These are phyloP conservation scores for Conticribra guillardii DNA, from an alignment of 108 stramenopile species.

Conservation along the genomic window DNA sequence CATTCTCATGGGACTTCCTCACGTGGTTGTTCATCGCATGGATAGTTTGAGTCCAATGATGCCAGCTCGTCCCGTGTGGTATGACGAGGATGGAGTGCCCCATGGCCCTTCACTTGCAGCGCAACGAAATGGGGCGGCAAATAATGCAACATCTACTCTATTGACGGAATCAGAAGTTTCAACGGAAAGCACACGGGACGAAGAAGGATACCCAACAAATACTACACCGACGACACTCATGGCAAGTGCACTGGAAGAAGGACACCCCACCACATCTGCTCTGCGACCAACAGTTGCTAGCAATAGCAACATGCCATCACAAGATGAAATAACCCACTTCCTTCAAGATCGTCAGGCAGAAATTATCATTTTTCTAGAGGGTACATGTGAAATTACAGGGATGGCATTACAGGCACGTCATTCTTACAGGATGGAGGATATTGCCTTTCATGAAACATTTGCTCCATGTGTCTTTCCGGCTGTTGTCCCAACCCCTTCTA, in stretches of 20 bases:
- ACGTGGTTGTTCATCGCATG: slow-evolving; percentile 92
- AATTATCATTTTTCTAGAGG: slow-evolving; percentile 95
- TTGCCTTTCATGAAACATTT: slow-evolving; percentile 89
- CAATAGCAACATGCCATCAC: slow-evolving; percentile 31
- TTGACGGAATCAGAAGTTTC: slow-evolving; percentile 9
- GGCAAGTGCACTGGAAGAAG: slow-evolving; percentile 23
- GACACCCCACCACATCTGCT: not conserved
- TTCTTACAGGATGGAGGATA: slow-evolving; percentile 84
- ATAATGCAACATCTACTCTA: not conserved
- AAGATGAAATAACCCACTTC: slow-evolving; percentile 69
- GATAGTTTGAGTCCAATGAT: slow-evolving; percentile 86
- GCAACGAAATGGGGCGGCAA: not conserved
- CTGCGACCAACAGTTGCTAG: slow-evolving; percentile 4
- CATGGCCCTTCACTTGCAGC: slow-evolving; percentile 26
- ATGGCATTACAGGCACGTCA: slow-evolving; percentile 91
- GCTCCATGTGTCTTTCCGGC: slow-evolving; percentile 81
- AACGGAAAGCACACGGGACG: slow-evolving; percentile 12
- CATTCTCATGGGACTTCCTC: slow-evolving; percentile 93
- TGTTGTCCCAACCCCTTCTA: not conserved
- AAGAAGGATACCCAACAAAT: slow-evolving; percentile 1
- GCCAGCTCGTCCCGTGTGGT: slow-evolving; percentile 70
- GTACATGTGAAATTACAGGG: slow-evolving; percentile 91
- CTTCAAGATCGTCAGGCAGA: slow-evolving; percentile 87
- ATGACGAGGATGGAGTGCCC: slow-evolving; percentile 60
- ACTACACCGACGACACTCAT: slow-evolving; percentile 7